Evolutionary conservation across 129 eudicot species (phyloP).

Genomic region (Logfia minima): DNA sequence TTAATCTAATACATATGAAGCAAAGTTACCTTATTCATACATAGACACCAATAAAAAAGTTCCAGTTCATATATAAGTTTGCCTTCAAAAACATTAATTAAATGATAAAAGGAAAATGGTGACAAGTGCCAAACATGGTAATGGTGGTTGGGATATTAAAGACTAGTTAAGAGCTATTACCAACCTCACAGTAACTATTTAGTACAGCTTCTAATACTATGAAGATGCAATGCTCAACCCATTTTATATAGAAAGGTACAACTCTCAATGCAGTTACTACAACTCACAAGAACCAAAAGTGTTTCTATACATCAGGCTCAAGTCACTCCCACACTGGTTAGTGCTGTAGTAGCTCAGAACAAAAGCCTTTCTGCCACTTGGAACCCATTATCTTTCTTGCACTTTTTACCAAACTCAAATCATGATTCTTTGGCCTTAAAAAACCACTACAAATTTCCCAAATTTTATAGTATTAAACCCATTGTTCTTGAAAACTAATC

Average conservation of each 20-base stretch:
- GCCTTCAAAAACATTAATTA: not conserved
- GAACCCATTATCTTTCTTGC: constrained; percentile 36
- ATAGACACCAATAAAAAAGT: no score
- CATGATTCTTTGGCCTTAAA: constrained; percentile 21
- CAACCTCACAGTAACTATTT: not conserved
- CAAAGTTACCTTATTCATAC: no score
- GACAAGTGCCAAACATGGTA: constrained; percentile 22
- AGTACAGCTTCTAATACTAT: not conserved
- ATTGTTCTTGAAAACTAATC: constrained; percentile 13
- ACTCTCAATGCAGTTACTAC: constrained; percentile 11
- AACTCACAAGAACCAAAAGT: constrained; percentile 11
- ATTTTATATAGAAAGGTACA: constrained; percentile 5
- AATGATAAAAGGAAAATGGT: not conserved
- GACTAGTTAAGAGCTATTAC: constrained; percentile 8
- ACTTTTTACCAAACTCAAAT: constrained; percentile 36
- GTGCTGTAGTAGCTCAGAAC: constrained; percentile 26
- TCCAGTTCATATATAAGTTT: not conserved
- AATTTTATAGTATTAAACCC: not conserved
- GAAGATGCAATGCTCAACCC: not conserved
- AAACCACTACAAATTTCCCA: constrained; percentile 23
- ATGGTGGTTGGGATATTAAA: constrained; percentile 30
- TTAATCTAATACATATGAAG: no score
- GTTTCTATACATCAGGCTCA: constrained; percentile 22
- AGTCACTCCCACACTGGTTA: constrained; percentile 25
- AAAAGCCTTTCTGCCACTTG: constrained; percentile 30